Conservation (phyloP, 1,139 yeast genomes). For the Taphrina sp. region DNA sequence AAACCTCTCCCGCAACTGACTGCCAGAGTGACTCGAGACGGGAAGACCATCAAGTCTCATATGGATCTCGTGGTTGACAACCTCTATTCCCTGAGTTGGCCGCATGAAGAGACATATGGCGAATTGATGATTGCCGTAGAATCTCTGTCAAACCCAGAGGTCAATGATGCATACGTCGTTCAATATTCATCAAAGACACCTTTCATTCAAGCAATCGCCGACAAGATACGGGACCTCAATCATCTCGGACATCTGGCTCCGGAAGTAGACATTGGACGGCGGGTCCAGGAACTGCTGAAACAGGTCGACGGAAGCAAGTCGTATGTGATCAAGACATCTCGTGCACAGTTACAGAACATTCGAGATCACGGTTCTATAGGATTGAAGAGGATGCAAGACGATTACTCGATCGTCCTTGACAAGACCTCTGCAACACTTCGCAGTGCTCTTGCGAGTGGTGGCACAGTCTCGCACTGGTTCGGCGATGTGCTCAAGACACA, state of each 20-base stretch:
- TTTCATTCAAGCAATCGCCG: background rate
- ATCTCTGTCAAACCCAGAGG: background rate
- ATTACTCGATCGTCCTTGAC: slow-evolving; percentile 1
- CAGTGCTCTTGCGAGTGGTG: no score
- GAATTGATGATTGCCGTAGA: slow-evolving; percentile 16
- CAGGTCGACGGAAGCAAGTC: slow-evolving; percentile 7
- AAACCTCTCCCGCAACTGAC: background rate
- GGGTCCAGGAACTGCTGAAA: slow-evolving; percentile 6
- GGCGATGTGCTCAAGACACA: no score
- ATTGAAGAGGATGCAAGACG: background rate
- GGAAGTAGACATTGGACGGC: background rate
- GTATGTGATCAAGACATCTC: slow-evolving; percentile 1
- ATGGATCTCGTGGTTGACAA: slow-evolving; percentile 20
- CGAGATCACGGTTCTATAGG: background rate
- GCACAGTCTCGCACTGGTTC: no score
- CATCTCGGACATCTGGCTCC: slow-evolving; percentile 4
- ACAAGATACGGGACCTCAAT: slow-evolving; percentile 4
- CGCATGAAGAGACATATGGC: slow-evolving; percentile 8
- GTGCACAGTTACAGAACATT: background rate
- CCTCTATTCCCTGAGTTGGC: slow-evolving; percentile 24
- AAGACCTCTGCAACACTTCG: background rate
- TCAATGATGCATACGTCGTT: slow-evolving; percentile 4
- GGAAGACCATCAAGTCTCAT: slow-evolving; percentile 3
- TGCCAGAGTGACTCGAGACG: slow-evolving; percentile 4
- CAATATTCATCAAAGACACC: slow-evolving; percentile 4